A percentile compares a stretch with the other conserved stretches of the same genome.
These are phyloP conservation scores for Cercospora sp. DNA, from an alignment of 2,329 filamentous ascomycete genomes.

Conservation along the genomic window DNA sequence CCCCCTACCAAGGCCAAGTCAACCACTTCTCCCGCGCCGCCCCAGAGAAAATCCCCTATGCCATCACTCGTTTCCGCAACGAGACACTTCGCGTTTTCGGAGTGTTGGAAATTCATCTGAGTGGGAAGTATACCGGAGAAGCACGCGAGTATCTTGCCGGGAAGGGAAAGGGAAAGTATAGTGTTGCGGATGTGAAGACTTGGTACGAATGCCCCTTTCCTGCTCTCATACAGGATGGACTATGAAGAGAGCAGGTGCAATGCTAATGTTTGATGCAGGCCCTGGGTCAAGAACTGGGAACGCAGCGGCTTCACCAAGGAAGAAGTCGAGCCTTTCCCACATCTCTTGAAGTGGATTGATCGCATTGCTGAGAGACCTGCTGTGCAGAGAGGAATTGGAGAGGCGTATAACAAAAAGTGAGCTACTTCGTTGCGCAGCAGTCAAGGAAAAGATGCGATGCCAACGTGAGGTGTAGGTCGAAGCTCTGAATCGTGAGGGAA, in stretches of 20 bases:
- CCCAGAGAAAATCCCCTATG: slow-evolving; percentile 52
- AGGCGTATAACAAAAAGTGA: slow-evolving; percentile 38
- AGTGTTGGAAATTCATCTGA: slow-evolving; percentile 58
- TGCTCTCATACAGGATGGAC: no score
- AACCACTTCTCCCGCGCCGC: slow-evolving; percentile 50
- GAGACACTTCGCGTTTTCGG: slow-evolving; percentile 56
- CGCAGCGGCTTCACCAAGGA: slow-evolving; percentile 48
- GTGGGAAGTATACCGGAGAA: slow-evolving; percentile 53
- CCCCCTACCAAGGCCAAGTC: slow-evolving; percentile 48
- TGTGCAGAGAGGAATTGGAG: slow-evolving; percentile 50
- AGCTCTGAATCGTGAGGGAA: not conserved
- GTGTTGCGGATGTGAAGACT: slow-evolving; percentile 55
- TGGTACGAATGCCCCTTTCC: no score
- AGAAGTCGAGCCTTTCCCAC: slow-evolving; percentile 54
- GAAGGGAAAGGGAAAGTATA: slow-evolving; percentile 57
- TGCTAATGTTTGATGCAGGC: slow-evolving; percentile 33
- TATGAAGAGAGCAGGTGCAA: no score
- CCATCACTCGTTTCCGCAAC: slow-evolving; percentile 54
- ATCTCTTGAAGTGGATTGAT: slow-evolving; percentile 56
- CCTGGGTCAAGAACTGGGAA: slow-evolving; percentile 53
- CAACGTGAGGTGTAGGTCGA: not conserved
- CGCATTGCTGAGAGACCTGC: slow-evolving; percentile 52
- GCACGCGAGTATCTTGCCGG: slow-evolving; percentile 56
- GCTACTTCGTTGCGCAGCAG: not conserved
- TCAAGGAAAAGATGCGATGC: not conserved